A percentile compares a stretch with the other conserved stretches of the same genome.
Evolutionary conservation across 352 stramenopile genomes (phyloP).

Genomic region (Phytophthora constricta): DNA sequence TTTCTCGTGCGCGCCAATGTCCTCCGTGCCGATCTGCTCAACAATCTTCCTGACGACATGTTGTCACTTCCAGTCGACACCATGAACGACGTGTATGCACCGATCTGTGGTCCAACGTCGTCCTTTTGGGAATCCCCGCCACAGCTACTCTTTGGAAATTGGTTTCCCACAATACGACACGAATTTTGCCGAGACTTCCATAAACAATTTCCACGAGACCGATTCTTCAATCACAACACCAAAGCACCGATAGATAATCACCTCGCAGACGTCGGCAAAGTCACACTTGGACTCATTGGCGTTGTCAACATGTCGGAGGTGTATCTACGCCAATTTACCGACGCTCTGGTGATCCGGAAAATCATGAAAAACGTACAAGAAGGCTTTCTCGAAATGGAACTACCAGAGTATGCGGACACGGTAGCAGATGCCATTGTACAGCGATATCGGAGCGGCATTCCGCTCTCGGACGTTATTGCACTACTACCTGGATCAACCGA

Average conservation of each 20-base stretch:
- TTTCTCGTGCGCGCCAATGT: slow-evolving; percentile 49
- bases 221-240: slow-evolving; percentile 38
- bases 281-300: slow-evolving; percentile 31
- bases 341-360: slow-evolving; percentile 37
- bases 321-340: slow-evolving; percentile 47
- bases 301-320: slow-evolving; percentile 40
- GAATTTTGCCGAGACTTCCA: slow-evolving; percentile 53
- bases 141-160: slow-evolving; percentile 48
- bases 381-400: slow-evolving; percentile 31
- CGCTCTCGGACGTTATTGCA: slow-evolving; percentile 23
- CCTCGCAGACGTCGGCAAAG: slow-evolving; percentile 30
- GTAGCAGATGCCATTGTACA: slow-evolving; percentile 33
- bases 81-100: slow-evolving; percentile 47
- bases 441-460: slow-evolving; percentile 36
- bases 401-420: slow-evolving; percentile 33
- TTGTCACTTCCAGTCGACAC: slow-evolving; percentile 29
- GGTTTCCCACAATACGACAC: slow-evolving; percentile 44
- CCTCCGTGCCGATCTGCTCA: slow-evolving; percentile 31
- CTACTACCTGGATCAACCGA: slow-evolving; percentile 35
- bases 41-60: slow-evolving; percentile 25
- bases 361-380: slow-evolving; percentile 50
- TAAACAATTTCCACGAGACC: slow-evolving; percentile 35
- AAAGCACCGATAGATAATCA: slow-evolving; percentile 26
- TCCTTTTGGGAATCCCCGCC: slow-evolving; percentile 29
- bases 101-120: slow-evolving; percentile 35